Evolutionary conservation across 1,284 basidiomycete species (phyloP).

Genomic region (Tremellales sp.): DNA sequence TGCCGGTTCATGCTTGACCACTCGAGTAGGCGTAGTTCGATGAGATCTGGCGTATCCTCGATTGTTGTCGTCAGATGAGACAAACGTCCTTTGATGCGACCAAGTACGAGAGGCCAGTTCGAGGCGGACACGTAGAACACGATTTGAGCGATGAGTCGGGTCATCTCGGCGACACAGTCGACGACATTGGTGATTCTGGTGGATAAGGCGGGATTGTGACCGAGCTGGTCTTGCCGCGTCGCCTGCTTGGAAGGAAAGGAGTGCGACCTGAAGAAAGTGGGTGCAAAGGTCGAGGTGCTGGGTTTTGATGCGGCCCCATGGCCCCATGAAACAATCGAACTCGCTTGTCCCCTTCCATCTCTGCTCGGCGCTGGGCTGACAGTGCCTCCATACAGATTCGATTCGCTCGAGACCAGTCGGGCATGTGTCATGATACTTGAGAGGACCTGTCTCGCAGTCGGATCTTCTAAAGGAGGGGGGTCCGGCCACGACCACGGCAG

Average conservation of each 20-base stretch:
- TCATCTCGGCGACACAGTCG: constrained; percentile 40
- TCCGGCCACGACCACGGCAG: constrained; percentile 57
- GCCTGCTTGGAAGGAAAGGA: constrained; percentile 23
- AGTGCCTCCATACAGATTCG: constrained; percentile 4
- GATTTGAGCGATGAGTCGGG: constrained; percentile 59
- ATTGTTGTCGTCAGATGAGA: constrained; percentile 50
- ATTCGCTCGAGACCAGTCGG: constrained; percentile 60
- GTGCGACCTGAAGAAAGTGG: constrained; percentile 28
- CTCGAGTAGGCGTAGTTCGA: constrained; percentile 46
- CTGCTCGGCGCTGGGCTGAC: constrained; percentile 19
- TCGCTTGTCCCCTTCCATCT: constrained; percentile 22
- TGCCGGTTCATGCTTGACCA: constrained; percentile 49
- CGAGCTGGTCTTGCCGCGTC: constrained; percentile 5
- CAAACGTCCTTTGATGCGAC: constrained; percentile 66
- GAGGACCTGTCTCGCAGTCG: constrained; percentile 78
- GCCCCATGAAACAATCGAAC: constrained; percentile 16
- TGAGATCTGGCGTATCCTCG: constrained; percentile 55
- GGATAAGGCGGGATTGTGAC: constrained; percentile 11
- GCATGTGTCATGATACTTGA: constrained; percentile 77
- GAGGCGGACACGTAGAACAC: constrained; percentile 84
- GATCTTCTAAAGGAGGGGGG: constrained; percentile 74
- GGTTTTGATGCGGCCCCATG: constrained; percentile 12
- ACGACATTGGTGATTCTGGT: constrained; percentile 17
- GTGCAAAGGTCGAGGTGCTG: constrained; percentile 17
- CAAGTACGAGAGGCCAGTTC: constrained; percentile 79